Percentiles rank a stretch among this genome's conserved stretches.
Evolutionary conservation across 176 grass and related monocot species (phyloP).

Genomic region (Rhynchospora breviuscula): DNA sequence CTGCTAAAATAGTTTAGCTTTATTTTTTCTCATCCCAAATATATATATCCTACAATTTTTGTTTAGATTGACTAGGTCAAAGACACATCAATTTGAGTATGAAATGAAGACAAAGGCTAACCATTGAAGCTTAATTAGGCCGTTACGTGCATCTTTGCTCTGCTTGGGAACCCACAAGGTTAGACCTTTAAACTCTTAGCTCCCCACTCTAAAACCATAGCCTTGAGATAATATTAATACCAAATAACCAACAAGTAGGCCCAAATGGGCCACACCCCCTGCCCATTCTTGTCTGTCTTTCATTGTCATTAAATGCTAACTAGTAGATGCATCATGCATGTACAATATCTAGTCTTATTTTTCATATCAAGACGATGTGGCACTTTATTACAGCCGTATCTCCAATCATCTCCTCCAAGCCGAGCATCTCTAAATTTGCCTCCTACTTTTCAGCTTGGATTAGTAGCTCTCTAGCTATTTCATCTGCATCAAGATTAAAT

Average conservation of each 20-base stretch:
- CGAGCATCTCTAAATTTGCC: slow-evolving; percentile 12
- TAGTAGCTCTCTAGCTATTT: not conserved
- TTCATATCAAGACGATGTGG: not conserved
- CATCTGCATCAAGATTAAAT: not conserved
- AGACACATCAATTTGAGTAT: not conserved
- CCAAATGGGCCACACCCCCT: slow-evolving; percentile 1
- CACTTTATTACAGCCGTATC: not conserved
- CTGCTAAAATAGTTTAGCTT: no score
- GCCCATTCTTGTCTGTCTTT: not conserved
- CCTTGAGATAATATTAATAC: not conserved
- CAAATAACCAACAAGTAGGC: slow-evolving; percentile 8
- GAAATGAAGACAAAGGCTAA: not conserved
- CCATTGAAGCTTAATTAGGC: not conserved
- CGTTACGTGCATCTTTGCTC: not conserved
- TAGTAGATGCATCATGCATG: not conserved
- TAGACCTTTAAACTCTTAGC: not conserved
- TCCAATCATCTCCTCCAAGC: slow-evolving; percentile 10
- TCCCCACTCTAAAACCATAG: not conserved
- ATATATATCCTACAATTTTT: not conserved
- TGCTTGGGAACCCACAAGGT: not conserved
- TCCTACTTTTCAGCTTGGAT: not conserved
- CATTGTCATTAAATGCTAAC: not conserved
- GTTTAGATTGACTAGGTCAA: not conserved
- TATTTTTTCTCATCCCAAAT: no score
- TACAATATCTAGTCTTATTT: not conserved